Conservation (phyloP, 2,329 filamentous ascomycete genomes). For the Catunica adiposa region DNA sequence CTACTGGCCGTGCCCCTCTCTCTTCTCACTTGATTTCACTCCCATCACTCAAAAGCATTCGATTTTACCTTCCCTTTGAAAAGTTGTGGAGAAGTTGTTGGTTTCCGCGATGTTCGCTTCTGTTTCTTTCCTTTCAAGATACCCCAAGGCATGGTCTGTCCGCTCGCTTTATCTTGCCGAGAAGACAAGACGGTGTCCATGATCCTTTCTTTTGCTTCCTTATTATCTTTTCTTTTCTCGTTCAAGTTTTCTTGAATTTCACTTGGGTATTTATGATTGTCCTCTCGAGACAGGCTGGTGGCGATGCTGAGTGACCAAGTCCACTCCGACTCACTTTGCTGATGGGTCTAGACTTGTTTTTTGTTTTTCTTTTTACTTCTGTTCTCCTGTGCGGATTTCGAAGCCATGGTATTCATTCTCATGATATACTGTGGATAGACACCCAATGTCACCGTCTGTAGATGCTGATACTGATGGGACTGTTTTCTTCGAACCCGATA, state of each 20-base stretch:
- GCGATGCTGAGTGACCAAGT: background rate
- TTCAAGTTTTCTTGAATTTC: slow-evolving; percentile 5
- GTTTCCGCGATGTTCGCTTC: background rate
- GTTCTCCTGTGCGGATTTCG: background rate
- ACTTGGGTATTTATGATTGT: slow-evolving; percentile 1
- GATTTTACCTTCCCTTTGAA: background rate
- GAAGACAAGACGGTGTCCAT: background rate
- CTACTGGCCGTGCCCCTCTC: slow-evolving; percentile 2
- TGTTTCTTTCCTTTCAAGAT: slow-evolving; percentile 14
- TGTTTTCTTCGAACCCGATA: background rate
- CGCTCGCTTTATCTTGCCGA: too few relatives aligned
- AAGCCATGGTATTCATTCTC: background rate
- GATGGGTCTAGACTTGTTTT: background rate
- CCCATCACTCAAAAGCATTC: slow-evolving; percentile 5
- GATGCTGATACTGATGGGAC: background rate
- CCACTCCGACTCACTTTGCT: background rate
- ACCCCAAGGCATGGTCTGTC: slow-evolving; percentile 6
- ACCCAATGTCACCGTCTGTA: background rate
- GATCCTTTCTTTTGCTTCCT: background rate
- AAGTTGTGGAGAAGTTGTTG: background rate
- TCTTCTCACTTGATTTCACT: background rate
- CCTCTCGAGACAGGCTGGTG: background rate
- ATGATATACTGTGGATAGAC: background rate
- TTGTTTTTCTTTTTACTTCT: slow-evolving; percentile 3
- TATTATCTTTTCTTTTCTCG: background rate